Base-by-base conservation (phyloP, 306 rosid species). In the Vigna reflexopilosa region DNA sequence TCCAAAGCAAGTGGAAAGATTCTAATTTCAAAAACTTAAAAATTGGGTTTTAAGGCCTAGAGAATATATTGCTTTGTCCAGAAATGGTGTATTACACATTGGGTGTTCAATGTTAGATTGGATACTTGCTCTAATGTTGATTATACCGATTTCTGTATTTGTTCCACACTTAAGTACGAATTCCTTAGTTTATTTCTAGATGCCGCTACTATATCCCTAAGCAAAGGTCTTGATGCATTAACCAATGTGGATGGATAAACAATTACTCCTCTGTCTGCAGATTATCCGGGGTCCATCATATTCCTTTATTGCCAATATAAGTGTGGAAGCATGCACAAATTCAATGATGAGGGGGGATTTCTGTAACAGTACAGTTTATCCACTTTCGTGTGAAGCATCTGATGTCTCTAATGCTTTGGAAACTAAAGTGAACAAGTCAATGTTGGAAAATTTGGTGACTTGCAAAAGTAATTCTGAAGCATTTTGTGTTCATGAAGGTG, bases 311-410 rank as follows among this genome's bases (percentile, higher is more conserved):
- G 96, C 91, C 73, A 93, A 93, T 76, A 78, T 93, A 17, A 93
- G 83, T 10, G 90, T 93, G 38, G 94, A 91, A 79, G 94, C 94
- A 71, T 93, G 98, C 81, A 80, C 81, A 67, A 83, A 86, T 80
- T 63, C 87, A 65, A 76, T 88, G 40, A 86, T 80, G 91, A 83
- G 76, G 76, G 98, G 98, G 52, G 84, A 73, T 79, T 84, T 85
- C 74, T 91, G 98, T 83, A 91, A 93, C 82, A 89, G 74, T 82
- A 86, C 98, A 49, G 90, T 93, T 51, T 83, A 86, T 40, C 85
- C 94, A 40, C 93, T 93, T 70, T 86, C 87, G 34, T 93, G 98
- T 73, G 55, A 86, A 32, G 54, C 75, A 54, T 78, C 86, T 52
- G 79, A 68, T n/a, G 30, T 70, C 59, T 70, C 48, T 82, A 77